Evolutionary conservation across 2,329 filamentous ascomycete species (phyloP).

Genomic region (Pestalotiopsis sp.): DNA sequence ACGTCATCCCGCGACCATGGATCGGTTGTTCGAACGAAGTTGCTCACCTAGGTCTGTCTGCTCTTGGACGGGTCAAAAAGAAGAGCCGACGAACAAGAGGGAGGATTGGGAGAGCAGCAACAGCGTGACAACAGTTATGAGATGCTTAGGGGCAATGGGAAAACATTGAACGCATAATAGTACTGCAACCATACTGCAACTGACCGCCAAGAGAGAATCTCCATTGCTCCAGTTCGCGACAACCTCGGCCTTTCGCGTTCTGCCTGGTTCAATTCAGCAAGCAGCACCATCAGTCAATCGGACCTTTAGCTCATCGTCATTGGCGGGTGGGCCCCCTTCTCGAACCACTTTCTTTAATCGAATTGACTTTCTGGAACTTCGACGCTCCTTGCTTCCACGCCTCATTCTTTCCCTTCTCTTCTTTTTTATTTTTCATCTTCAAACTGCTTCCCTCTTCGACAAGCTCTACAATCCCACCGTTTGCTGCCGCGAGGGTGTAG

Average conservation of each 20-base stretch:
- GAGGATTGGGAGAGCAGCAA: not conserved
- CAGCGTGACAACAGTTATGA: not conserved
- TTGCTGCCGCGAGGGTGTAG: too few species aligned
- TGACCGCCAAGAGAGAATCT: not conserved
- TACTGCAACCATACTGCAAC: not conserved
- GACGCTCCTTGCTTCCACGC: not conserved
- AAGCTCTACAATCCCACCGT: too few species aligned
- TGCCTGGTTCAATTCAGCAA: not conserved
- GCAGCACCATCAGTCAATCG: not conserved
- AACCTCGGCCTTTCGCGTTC: slow-evolving; percentile 6
- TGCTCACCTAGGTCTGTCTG: not conserved
- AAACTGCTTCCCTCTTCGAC: not conserved
- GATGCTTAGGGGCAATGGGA: not conserved
- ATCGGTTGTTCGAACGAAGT: not conserved
- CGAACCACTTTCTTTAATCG: slow-evolving; percentile 5
- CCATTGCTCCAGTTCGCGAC: not conserved
- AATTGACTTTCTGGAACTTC: slow-evolving; percentile 2
- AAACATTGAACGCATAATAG: not conserved
- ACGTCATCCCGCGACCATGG: slow-evolving; percentile 8
- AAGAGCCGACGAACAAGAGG: not conserved
- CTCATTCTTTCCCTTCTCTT: not conserved
- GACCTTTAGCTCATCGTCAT: slow-evolving; percentile 9
- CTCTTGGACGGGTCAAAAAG: not conserved
- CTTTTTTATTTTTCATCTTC: not conserved
- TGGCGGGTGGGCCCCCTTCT: not conserved